Evolutionary conservation across 176 grass and related monocot genomes (phyloP).

Genomic region (Musa acuminata): DNA sequence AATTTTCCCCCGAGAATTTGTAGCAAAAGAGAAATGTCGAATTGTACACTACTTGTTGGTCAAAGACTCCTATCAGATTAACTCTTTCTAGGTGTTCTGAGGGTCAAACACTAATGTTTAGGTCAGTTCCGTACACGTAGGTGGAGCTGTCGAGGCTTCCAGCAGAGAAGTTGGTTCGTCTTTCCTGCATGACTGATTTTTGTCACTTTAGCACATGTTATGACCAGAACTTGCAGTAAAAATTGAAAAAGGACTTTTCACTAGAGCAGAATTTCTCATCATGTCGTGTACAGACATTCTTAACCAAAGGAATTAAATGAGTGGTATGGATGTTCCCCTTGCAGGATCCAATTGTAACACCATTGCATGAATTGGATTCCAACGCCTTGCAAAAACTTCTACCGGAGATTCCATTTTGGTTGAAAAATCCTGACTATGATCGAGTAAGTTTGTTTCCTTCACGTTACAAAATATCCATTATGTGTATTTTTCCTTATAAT

Average conservation of each 20-base stretch:
- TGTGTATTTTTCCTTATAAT: neutral
- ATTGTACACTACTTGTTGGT: neutral
- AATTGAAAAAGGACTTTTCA: neutral
- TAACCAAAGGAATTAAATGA: neutral
- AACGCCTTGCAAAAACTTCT: slow-evolving; percentile 40
- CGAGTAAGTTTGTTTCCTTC: slow-evolving; percentile 30
- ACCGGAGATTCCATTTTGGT: slow-evolving; percentile 78
- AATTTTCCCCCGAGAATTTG: neutral
- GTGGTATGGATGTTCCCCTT: slow-evolving; percentile 9
- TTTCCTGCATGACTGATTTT: neutral
- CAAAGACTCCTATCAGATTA: neutral
- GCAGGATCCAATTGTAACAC: slow-evolving; percentile 64
- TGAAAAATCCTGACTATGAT: slow-evolving; percentile 89
- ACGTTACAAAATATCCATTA: neutral
- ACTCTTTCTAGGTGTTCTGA: neutral
- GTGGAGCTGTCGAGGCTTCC: neutral
- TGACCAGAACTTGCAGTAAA: neutral
- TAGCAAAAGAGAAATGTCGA: neutral
- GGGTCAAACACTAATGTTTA: neutral
- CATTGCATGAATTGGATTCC: slow-evolving; percentile 53
- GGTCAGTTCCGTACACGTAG: neutral
- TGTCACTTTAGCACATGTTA: neutral
- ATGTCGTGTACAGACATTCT: neutral
- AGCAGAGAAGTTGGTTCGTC: neutral
- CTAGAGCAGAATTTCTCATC: neutral